These are phyloP conservation scores for Sugiyamaella grinbergsii DNA, from an alignment of 1,139 yeast genomes.

Conservation along the genomic window DNA sequence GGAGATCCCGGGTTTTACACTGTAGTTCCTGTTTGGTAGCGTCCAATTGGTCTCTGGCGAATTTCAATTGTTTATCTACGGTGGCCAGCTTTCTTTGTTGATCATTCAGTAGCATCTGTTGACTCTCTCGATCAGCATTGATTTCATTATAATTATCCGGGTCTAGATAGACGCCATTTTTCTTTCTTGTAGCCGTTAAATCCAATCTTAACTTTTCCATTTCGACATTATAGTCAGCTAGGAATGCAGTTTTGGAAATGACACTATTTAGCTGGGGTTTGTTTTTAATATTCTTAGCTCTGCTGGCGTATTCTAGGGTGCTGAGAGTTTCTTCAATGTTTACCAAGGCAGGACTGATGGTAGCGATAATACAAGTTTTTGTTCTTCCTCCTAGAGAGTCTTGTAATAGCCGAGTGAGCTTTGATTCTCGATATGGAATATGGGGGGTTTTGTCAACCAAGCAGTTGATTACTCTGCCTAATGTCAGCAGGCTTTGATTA, in stretches of 20 bases:
- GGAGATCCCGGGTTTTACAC: constrained; percentile 36
- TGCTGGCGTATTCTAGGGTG: constrained; percentile 80
- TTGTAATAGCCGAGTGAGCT: constrained; percentile 73
- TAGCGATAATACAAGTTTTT: constrained; percentile 76
- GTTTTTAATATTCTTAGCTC: constrained; percentile 75
- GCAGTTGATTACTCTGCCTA: constrained; percentile 82
- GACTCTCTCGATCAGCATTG: constrained; percentile 52
- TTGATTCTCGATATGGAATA: constrained; percentile 85
- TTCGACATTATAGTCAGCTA: constrained; percentile 55
- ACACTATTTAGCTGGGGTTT: constrained; percentile 65
- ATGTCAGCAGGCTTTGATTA: constrained; percentile 76
- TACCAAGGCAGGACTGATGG: constrained; percentile 76
- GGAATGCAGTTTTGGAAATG: constrained; percentile 52
- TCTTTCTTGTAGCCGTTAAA: constrained; percentile 60
- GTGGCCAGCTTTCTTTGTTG: constrained; percentile 50
- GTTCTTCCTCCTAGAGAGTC: constrained; percentile 86
- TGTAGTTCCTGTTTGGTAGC: constrained; percentile 33
- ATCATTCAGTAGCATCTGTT: constrained; percentile 49
- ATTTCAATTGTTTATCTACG: constrained; percentile 49
- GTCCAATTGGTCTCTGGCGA: constrained; percentile 40
- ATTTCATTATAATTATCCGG: constrained; percentile 53
- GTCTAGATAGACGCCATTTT: constrained; percentile 67
- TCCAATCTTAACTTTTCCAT: constrained; percentile 63
- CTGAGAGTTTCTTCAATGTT: constrained; percentile 78
- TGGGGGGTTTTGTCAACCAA: constrained; percentile 63